Percentiles rank a stretch among this genome's conserved stretches.
Conservation (phyloP, 148 eudicot species). For the Amaranthus cruentus region DNA sequence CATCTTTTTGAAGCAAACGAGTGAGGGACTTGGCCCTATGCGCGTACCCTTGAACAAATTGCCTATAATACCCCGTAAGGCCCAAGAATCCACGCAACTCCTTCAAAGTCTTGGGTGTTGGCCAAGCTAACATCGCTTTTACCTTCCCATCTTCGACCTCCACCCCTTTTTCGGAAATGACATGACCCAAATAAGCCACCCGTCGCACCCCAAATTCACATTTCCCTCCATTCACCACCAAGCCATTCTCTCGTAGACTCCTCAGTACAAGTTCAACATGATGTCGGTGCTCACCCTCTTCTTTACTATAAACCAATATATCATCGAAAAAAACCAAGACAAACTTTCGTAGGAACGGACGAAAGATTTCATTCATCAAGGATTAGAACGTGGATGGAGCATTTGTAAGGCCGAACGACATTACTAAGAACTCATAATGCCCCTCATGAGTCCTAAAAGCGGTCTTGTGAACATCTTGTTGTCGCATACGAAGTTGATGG, state of each 20-base stretch:
- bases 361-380: not conserved
- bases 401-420: not conserved
- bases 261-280: not conserved
- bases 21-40: no score
- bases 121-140: not conserved
- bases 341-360: not conserved
- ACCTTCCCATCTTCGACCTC: not conserved
- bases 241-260: not conserved
- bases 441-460: not conserved
- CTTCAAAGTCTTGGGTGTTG: no score
- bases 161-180: not conserved
- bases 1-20: no score
- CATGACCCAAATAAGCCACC: not conserved
- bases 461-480: not conserved
- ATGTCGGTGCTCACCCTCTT: not conserved
- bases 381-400: constrained; percentile 1
- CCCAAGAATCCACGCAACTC: not conserved
- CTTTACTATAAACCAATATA: not conserved
- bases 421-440: not conserved
- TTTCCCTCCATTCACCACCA: not conserved
- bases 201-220: not conserved
- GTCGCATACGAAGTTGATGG: not conserved
- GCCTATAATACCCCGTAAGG: no score
- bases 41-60: no score
- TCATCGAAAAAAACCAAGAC: not conserved